Percentiles rank a stretch among this genome's conserved stretches.
Evolutionary conservation across 1,284 basidiomycete genomes (phyloP).

Genomic region (Neotropicomus parvogracilis): DNA sequence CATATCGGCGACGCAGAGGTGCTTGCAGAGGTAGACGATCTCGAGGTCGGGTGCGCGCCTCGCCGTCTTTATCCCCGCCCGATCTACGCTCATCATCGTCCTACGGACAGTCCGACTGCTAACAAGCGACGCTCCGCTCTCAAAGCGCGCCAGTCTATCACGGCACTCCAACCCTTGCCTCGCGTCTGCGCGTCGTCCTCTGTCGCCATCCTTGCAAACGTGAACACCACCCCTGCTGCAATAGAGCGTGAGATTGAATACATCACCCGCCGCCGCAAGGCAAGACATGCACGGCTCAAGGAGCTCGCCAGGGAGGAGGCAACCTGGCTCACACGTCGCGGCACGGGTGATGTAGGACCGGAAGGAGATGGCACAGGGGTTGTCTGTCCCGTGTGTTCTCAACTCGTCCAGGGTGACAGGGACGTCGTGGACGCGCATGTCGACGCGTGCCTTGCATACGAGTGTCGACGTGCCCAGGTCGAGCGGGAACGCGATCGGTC

Average conservation of each 20-base stretch:
- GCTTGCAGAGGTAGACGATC: slow-evolving; percentile 39
- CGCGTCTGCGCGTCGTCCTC: slow-evolving; percentile 14
- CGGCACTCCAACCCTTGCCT: slow-evolving; percentile 27
- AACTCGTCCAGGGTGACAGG: slow-evolving; percentile 54
- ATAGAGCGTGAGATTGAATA: slow-evolving; percentile 52
- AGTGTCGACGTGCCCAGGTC: slow-evolving; percentile 44
- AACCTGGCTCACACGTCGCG: slow-evolving; percentile 21
- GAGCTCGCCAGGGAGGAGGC: slow-evolving; percentile 60
- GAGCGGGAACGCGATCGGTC: slow-evolving; percentile 33
- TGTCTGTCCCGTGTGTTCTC: slow-evolving; percentile 64
- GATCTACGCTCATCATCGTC: slow-evolving; percentile 9
- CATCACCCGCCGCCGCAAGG: slow-evolving; percentile 62
- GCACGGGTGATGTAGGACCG: slow-evolving; percentile 19
- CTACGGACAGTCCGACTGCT: slow-evolving; percentile 34
- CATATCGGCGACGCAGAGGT: slow-evolving; percentile 54
- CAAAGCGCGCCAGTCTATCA: slow-evolving; percentile 57
- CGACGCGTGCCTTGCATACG: slow-evolving; percentile 66
- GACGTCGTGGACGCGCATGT: slow-evolving; percentile 75
- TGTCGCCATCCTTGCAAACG: not conserved
- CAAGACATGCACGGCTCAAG: slow-evolving; percentile 57
- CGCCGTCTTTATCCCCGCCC: not conserved
- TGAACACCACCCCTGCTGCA: slow-evolving; percentile 37
- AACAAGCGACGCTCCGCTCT: slow-evolving; percentile 58
- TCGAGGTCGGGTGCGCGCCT: slow-evolving; percentile 42
- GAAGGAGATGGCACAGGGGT: slow-evolving; percentile 38